Percentiles rank a stretch among this genome's conserved stretches.
Evolutionary conservation across 345 rosid genomes (phyloP).

Genomic region (Dovyalis caffra): DNA sequence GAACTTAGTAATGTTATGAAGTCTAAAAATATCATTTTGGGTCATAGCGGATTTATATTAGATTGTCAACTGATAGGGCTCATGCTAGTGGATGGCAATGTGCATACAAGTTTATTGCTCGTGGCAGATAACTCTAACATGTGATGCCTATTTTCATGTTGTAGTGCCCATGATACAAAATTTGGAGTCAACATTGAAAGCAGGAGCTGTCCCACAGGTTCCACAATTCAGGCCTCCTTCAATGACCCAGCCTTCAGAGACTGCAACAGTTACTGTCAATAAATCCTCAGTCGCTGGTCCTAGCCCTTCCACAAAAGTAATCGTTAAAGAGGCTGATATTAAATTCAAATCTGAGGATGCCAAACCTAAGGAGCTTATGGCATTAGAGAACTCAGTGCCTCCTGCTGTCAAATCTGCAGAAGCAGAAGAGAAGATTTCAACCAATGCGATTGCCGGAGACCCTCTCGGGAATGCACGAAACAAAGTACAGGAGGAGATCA

Average conservation of each 20-base stretch:
- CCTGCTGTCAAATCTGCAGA: slow-evolving; percentile 37
- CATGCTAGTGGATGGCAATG: background rate
- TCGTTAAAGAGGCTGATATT: background rate
- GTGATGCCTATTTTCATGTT: background rate
- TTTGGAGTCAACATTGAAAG: slow-evolving; percentile 68
- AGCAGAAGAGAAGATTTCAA: slow-evolving; percentile 22
- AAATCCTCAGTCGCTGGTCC: slow-evolving; percentile 26
- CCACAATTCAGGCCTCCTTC: slow-evolving; percentile 73
- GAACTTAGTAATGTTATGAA: no score
- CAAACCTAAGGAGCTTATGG: slow-evolving; percentile 22
- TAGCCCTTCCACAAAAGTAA: background rate
- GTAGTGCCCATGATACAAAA: slow-evolving; percentile 97
- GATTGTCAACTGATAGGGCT: background rate
- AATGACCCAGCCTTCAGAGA: slow-evolving; percentile 21
- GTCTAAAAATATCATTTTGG: no score
- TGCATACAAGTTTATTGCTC: no score
- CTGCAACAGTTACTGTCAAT: slow-evolving; percentile 17
- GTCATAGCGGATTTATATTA: background rate
- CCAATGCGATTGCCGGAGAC: slow-evolving; percentile 34
- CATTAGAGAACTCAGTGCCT: slow-evolving; percentile 14
- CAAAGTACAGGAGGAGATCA: slow-evolving; percentile 89
- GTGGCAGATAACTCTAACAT: no score
- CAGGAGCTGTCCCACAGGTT: slow-evolving; percentile 85
- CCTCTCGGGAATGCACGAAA: slow-evolving; percentile 69
- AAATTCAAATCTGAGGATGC: slow-evolving; percentile 16